Conservation (phyloP, 139 green algal genomes). For the Pedinophyceae sp. region DNA sequence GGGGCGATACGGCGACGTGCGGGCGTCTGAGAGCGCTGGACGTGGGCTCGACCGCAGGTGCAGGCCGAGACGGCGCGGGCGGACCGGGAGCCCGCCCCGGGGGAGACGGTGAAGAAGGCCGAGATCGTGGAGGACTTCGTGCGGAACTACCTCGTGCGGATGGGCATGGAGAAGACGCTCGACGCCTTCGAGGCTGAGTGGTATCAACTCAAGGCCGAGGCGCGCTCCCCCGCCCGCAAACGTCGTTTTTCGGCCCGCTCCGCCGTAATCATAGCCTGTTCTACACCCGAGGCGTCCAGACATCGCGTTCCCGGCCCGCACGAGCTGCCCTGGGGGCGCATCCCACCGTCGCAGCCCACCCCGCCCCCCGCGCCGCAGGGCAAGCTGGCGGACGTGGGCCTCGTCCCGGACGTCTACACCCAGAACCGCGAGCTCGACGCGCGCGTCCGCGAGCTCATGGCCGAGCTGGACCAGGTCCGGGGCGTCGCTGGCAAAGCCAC, state of each 20-base stretch:
- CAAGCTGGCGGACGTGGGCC: constrained; percentile 13
- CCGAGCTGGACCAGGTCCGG: constrained; percentile 1
- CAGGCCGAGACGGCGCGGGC: neutral
- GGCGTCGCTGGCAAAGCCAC: constrained; percentile 17
- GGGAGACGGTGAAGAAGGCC: constrained; percentile 7
- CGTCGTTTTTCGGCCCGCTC: too few species aligned
- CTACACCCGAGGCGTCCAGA: too few species aligned
- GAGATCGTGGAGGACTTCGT: constrained; percentile 79
- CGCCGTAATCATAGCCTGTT: too few species aligned
- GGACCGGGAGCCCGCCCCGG: constrained; percentile 1
- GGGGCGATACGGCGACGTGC: too few species aligned
- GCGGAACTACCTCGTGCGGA: constrained; percentile 62
- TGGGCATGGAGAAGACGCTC: constrained; percentile 40
- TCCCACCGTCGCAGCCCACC: too few species aligned
- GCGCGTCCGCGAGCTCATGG: constrained; percentile 16
- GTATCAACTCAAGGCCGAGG: constrained; percentile 59
- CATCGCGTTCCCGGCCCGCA: too few species aligned
- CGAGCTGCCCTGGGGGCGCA: too few species aligned
- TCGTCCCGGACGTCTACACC: constrained; percentile 53
- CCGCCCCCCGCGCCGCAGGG: too few species aligned
- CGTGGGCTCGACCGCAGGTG: neutral
- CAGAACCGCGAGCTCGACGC: constrained; percentile 44
- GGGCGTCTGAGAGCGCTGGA: too few species aligned
- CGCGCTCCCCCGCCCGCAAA: too few species aligned
- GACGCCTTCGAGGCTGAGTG: constrained; percentile 74